Percentiles rank a stretch among this genome's conserved stretches.
These are phyloP conservation scores for Colletotrichum costaricense DNA, from an alignment of 2,329 filamentous ascomycete genomes.

Conservation along the genomic window DNA sequence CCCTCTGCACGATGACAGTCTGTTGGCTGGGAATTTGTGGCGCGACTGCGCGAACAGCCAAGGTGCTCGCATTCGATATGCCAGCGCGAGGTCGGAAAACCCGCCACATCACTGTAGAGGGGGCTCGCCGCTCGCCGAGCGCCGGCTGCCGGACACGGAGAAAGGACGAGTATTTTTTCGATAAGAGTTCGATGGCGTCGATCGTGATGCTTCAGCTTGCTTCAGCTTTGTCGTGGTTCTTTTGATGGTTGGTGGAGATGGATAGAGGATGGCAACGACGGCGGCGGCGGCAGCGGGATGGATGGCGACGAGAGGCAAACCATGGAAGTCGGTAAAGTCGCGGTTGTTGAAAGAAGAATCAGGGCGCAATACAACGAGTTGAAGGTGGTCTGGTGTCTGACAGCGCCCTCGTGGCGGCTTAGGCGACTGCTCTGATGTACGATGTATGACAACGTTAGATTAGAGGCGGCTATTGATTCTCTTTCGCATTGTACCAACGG, in stretches of 20 bases:
- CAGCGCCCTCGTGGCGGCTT: not conserved
- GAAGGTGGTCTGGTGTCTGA: not conserved
- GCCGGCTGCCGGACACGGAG: constrained; percentile 10
- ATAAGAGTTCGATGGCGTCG: not conserved
- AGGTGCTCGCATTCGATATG: constrained; percentile 2
- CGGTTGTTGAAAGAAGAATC: not conserved
- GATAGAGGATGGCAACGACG: not conserved
- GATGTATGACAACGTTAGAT: not conserved
- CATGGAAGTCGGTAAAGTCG: not conserved
- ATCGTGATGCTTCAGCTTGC: not conserved
- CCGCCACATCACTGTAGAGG: constrained; percentile 26
- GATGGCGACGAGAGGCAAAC: not conserved
- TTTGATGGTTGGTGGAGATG: constrained; percentile 1
- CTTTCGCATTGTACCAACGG: not conserved
- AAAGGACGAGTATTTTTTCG: not conserved
- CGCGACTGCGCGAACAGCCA: constrained; percentile 29
- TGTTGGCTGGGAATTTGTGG: constrained; percentile 16
- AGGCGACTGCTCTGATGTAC: not conserved
- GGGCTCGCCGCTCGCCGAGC: constrained; percentile 29
- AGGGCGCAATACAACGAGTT: not conserved
- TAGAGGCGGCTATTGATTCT: not conserved
- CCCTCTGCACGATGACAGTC: constrained; percentile 34
- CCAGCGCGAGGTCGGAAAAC: constrained; percentile 25
- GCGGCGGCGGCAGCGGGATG: not conserved
- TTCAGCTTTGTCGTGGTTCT: not conserved